A percentile compares a stretch with the other conserved stretches of the same genome.
phyloP scores from a whole-genome alignment of 805 yeast species.

The Ogataea minuta region DNA sequence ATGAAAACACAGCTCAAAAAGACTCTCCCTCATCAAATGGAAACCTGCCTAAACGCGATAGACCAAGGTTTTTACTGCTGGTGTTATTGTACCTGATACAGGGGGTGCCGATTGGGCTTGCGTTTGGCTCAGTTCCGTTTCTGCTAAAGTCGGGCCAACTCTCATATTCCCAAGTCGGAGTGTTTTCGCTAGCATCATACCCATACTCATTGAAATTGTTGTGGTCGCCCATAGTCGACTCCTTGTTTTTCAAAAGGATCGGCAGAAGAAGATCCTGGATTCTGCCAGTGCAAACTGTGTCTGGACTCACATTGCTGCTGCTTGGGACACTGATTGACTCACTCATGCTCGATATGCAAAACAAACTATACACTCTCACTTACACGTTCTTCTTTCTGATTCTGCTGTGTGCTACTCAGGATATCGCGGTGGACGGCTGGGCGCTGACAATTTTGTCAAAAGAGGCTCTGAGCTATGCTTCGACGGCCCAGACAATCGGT shows the following conservation, averaged over 20 bases:
- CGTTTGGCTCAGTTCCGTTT: constrained; percentile 93
- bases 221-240: constrained; percentile 97
- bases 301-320: constrained; percentile 62
- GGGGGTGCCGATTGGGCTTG: constrained; percentile 96
- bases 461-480: constrained; percentile 81
- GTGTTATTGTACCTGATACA: constrained; percentile 79
- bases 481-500: constrained; percentile 97
- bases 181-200: constrained; percentile 88
- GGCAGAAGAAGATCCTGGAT: constrained; percentile 95
- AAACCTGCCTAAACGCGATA: constrained; percentile 43
- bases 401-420: constrained; percentile 93
- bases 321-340: constrained; percentile 60
- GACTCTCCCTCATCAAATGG: constrained; percentile 2
- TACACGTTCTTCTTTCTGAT: constrained; percentile 72
- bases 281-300: constrained; percentile 83
- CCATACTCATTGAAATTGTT: constrained; percentile 89
- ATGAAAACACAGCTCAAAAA: background rate
- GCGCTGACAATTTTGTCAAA: constrained; percentile 84
- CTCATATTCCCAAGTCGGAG: constrained; percentile 84
- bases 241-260: constrained; percentile 59
- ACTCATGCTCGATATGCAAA: constrained; percentile 43
- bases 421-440: constrained; percentile 99
- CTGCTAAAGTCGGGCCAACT: constrained; percentile 72
- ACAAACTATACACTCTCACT: constrained; percentile 58
- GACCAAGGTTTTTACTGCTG: constrained; percentile 72